Percentiles rank a stretch among this genome's conserved stretches.
phyloP scores from a whole-genome alignment of 805 yeast genomes.

The Lachancea sp. region DNA sequence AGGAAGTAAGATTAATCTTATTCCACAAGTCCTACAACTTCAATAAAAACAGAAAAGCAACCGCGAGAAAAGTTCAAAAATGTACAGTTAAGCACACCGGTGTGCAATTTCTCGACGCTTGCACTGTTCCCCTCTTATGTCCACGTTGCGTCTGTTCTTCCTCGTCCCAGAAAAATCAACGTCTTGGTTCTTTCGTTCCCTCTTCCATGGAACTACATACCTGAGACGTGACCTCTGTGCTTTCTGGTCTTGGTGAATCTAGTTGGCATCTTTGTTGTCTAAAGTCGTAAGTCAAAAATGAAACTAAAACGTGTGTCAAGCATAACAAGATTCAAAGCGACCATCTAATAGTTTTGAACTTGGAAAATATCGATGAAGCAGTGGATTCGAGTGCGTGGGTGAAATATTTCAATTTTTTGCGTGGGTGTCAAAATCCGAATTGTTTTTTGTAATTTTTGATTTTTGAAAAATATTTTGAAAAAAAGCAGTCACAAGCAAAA shows the following conservation, averaged over 20 bases:
- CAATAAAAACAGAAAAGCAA: background rate
- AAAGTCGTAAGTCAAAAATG: background rate
- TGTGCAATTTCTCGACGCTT: no score
- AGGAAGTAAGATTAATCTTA: no score
- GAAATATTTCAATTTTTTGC: background rate
- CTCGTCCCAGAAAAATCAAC: constrained; percentile 17
- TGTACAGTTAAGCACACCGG: no score
- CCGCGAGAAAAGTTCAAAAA: background rate
- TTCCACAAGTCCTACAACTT: background rate
- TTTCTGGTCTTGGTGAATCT: constrained; percentile 99
- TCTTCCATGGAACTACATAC: constrained; percentile 53
- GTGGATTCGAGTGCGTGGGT: background rate
- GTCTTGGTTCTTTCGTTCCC: constrained; percentile 39
- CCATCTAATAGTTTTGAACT: background rate
- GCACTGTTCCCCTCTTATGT: background rate
- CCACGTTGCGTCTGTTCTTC: background rate
- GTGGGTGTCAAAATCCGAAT: background rate
- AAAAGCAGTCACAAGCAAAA: background rate
- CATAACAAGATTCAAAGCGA: no score
- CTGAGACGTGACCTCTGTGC: constrained; percentile 99
- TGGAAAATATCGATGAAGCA: background rate
- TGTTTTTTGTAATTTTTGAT: background rate
- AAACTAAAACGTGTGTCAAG: background rate
- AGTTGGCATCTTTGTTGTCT: constrained; percentile 75
- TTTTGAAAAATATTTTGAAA: background rate